These are phyloP conservation scores for Fulvia fulva DNA, from an alignment of 2,329 filamentous ascomycete species.

Conservation along the genomic window DNA sequence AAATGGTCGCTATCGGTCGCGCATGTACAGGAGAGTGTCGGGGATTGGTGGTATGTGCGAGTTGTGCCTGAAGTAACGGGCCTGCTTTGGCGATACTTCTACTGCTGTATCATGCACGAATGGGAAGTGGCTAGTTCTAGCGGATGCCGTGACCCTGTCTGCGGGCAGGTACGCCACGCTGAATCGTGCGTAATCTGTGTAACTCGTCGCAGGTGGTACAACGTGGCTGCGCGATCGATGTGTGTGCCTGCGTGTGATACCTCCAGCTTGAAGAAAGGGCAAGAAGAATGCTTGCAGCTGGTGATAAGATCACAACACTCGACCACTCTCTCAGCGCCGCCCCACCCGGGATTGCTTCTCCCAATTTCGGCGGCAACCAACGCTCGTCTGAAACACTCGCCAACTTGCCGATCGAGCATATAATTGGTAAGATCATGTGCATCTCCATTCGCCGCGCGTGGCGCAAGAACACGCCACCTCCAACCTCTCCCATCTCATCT, in stretches of 20 bases:
- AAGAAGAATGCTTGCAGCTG: too few relatives aligned
- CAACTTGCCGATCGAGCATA: neutral
- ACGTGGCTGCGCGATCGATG: neutral
- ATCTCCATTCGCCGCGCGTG: neutral
- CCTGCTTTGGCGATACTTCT: too few relatives aligned
- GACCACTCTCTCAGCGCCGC: too few relatives aligned
- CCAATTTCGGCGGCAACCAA: too few relatives aligned
- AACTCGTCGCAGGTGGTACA: neutral
- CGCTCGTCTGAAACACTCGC: neutral
- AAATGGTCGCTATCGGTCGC: neutral
- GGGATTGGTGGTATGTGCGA: neutral
- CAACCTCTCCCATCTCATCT: neutral
- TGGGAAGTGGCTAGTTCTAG: neutral
- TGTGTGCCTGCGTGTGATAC: neutral
- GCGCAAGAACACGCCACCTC: neutral
- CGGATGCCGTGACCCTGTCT: neutral
- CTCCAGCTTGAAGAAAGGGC: neutral
- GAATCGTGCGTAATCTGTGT: neutral
- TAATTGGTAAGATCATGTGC: neutral
- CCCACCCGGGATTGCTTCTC: too few relatives aligned
- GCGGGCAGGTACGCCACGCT: neutral
- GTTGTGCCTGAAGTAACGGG: too few relatives aligned
- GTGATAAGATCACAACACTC: too few relatives aligned
- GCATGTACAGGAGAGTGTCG: neutral
- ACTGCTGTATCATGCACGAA: neutral